Conservation (phyloP, 2,329 filamentous ascomycete species). For the Fusarium udum region DNA sequence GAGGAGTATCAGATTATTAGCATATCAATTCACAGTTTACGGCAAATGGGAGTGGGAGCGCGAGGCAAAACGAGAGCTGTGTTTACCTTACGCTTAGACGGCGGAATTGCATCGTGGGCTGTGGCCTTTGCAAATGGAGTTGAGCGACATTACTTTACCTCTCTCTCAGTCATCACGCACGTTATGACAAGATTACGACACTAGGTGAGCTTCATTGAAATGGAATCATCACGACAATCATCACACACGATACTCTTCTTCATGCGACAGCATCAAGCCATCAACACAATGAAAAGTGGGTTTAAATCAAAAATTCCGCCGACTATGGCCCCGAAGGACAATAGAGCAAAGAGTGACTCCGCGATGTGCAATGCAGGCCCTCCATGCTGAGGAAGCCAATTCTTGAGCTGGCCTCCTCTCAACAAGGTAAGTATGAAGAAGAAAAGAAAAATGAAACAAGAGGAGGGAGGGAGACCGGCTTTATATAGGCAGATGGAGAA, state of each 20-base stretch:
- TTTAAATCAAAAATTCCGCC: slow-evolving; percentile 63
- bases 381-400: slow-evolving; percentile 53
- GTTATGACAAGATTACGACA: rapidly evolving
- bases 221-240: rapidly evolving
- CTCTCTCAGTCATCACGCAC: rapidly evolving
- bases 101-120: neutral
- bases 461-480: neutral
- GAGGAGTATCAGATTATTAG: neutral
- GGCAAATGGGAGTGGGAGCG: neutral
- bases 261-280: slow-evolving; percentile 52
- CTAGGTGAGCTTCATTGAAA: rapidly evolving
- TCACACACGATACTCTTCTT: slow-evolving; percentile 50
- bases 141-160: rapidly evolving
- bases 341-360: slow-evolving; percentile 59
- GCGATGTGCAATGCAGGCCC: slow-evolving; percentile 66
- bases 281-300: slow-evolving; percentile 57
- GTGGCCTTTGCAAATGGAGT: neutral
- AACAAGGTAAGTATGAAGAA: slow-evolving; percentile 67
- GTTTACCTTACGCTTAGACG: too few species aligned
- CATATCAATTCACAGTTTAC: too few species aligned
- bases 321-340: slow-evolving; percentile 65
- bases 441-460: slow-evolving; percentile 44
- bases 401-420: slow-evolving; percentile 57
- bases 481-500: slow-evolving; percentile 48
- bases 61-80: too few species aligned